Base-by-base conservation (phyloP, 1,139 yeast species). In the Magnusiomyces suaveolens region DNA sequence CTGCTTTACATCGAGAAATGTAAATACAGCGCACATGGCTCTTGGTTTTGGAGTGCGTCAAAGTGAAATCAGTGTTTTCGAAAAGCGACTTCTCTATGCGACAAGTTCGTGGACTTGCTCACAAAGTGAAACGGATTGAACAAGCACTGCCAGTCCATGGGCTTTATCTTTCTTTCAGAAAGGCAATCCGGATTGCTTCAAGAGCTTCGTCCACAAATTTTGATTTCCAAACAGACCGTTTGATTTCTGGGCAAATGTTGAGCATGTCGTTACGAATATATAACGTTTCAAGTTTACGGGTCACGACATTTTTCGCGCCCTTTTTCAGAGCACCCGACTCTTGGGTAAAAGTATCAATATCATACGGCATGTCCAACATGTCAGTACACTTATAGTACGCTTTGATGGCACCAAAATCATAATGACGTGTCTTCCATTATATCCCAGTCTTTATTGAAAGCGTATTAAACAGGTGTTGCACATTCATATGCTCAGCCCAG, bases 41-140 rank as follows among this genome's bases (percentile, higher is more conserved):
- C 12, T 83, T 82, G 50, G 82, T 67, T 58, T 84, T 88, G 58
- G 81, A 79, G 70, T 82, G 85, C 25, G 82, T 70, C 60, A 83
- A 82, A 14, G 95, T 83, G 50, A 87, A 74, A 33, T 79, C 74
- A 47, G 81, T 73, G 66, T 83, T 85, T 47, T 83, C 82, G 54
- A n/a, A 78, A 79, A 23, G 92, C 89, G 44, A 92, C 87, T 62
- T 84, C 89, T 10, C 84, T 79, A 65, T 89, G 95, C n/a, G 38
- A 92, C 78, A 47, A 78, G 70, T 25, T 97, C 97, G 63, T 87
- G 87, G 33, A 87, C 81, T 66, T 89, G 96, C 67, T 90, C 96
- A 61, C 82, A 81, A 56, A 88, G 76, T 3, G 84, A 73, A 51
- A 87, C 72, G 48, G 94, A 77, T 68, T 90, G 96, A 43, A 76